phyloP scores from a whole-genome alignment of 371 early-diverging fungal species.

The Lichtheimia ornata region DNA sequence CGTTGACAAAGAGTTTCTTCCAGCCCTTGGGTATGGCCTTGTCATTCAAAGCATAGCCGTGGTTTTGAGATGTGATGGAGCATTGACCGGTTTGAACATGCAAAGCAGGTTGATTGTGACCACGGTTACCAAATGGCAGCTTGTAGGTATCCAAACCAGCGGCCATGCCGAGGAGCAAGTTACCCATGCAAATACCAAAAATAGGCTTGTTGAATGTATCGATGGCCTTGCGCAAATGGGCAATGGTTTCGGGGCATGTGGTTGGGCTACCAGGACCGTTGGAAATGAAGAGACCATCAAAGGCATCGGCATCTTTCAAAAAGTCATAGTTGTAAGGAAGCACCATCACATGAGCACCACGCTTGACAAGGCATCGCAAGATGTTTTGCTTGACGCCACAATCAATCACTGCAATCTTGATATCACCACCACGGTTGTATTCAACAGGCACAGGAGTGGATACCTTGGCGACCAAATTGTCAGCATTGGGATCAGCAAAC shows the following conservation, averaged over 20 bases:
- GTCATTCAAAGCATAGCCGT: conserved; percentile 90
- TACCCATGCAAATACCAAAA: conserved; percentile 98
- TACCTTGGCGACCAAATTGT: conserved; percentile 61
- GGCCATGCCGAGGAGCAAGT: conserved; percentile 88
- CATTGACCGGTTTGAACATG: conserved; percentile 74
- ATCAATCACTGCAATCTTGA: conserved; percentile 80
- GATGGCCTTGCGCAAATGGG: conserved; percentile 67
- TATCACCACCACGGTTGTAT: conserved; percentile 74
- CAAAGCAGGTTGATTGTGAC: conserved; percentile 94
- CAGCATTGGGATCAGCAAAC: conserved; percentile 74
- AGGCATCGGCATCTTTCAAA: conserved; percentile 52
- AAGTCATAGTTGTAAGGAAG: conserved; percentile 85
- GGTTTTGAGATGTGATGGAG: conserved; percentile 95
- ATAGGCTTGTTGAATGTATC: conserved; percentile 76
- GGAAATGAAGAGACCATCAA: conserved; percentile 91
- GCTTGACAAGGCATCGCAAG: conserved; percentile 77
- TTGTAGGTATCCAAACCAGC: conserved; percentile 87
- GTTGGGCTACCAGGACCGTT: conserved; percentile 94
- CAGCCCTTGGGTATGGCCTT: conserved; percentile 67
- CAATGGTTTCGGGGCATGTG: conserved; percentile 65
- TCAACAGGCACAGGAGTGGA: conserved; percentile 61
- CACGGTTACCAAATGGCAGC: conserved; percentile 94
- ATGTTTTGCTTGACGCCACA: conserved; percentile 95
- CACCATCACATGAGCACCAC: conserved; percentile 83
- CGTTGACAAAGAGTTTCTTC: conserved; percentile 86